Conservation (phyloP, 208 protist species). For the Trypanosoma vivax region DNA sequence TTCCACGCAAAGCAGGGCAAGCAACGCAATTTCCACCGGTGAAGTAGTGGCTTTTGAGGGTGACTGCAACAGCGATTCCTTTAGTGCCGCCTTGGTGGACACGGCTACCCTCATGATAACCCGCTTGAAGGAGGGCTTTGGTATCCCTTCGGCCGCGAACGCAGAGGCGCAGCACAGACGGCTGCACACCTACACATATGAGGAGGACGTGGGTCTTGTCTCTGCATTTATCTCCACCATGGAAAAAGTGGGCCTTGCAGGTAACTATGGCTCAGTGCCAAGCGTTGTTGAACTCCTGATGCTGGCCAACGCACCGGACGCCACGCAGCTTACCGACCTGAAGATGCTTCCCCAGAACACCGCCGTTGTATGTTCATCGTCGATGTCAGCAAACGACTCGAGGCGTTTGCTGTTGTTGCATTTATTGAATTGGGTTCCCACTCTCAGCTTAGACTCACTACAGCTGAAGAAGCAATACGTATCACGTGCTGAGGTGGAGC, state of each 20-base stretch:
- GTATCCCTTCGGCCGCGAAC: constrained; percentile 45
- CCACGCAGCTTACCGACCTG: constrained; percentile 7
- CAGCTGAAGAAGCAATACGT: not conserved
- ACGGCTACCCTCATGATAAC: constrained; percentile 50
- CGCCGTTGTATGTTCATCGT: constrained; percentile 17
- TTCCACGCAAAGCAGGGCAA: too few species aligned
- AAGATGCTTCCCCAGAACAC: constrained; percentile 16
- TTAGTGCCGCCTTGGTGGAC: not conserved
- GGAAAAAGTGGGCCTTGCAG: constrained; percentile 41
- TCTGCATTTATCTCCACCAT: constrained; percentile 56
- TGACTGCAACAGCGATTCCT: too few species aligned
- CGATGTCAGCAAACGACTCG: constrained; percentile 22
- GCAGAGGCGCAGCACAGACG: constrained; percentile 26
- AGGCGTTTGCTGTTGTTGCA: constrained; percentile 53
- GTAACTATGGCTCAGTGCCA: constrained; percentile 40
- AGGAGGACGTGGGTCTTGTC: constrained; percentile 30
- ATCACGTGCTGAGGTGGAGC: constrained; percentile 35
- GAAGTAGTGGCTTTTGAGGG: too few species aligned
- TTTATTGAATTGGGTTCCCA: constrained; percentile 65
- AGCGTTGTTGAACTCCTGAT: constrained; percentile 46
- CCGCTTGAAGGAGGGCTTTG: constrained; percentile 61
- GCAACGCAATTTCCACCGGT: too few species aligned
- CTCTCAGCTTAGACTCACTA: constrained; percentile 3
- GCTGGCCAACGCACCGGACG: constrained; percentile 16
- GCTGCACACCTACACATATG: constrained; percentile 2